Percentiles rank a stretch among this genome's conserved stretches.
Conservation (phyloP, 1,139 yeast species). For the Pneumocystis jirovecii region DNA sequence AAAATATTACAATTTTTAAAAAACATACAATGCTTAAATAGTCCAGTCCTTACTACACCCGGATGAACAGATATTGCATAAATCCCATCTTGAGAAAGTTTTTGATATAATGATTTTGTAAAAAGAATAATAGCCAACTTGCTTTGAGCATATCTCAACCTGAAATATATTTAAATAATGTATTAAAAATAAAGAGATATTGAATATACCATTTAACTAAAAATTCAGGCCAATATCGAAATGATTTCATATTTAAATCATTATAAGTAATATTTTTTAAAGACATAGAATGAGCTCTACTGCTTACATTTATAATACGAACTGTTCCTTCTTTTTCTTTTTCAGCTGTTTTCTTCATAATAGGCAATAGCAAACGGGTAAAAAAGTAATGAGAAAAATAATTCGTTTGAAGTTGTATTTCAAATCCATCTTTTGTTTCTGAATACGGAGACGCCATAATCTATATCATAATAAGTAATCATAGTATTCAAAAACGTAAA, state of each 20-base stretch:
- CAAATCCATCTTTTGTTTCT: slow-evolving; percentile 16
- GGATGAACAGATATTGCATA: slow-evolving; percentile 16
- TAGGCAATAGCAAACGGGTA: slow-evolving; percentile 45
- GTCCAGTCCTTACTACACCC: slow-evolving; percentile 14
- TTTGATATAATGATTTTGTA: slow-evolving; percentile 11
- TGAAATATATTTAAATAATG: neutral
- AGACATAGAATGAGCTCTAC: slow-evolving; percentile 44
- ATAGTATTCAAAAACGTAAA: slow-evolving; percentile 7
- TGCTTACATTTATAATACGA: slow-evolving; percentile 51
- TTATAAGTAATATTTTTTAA: slow-evolving; percentile 3
- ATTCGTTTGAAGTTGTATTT: slow-evolving; percentile 60
- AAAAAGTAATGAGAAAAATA: slow-evolving; percentile 62
- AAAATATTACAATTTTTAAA: neutral
- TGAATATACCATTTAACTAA: neutral
- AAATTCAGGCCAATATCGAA: neutral
- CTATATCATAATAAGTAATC: neutral
- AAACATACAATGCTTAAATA: slow-evolving; percentile 7
- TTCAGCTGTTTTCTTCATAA: slow-evolving; percentile 27
- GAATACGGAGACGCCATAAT: slow-evolving; percentile 11
- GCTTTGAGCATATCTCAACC: slow-evolving; percentile 15
- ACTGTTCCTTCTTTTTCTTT: slow-evolving; percentile 26
- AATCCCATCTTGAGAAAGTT: slow-evolving; percentile 8
- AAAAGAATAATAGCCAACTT: slow-evolving; percentile 15
- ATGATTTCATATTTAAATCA: slow-evolving; percentile 4
- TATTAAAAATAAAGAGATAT: neutral